A percentile compares a stretch with the other conserved stretches of the same genome.
phyloP scores from a whole-genome alignment of 139 green algal species.

The Nannochloris sp. region DNA sequence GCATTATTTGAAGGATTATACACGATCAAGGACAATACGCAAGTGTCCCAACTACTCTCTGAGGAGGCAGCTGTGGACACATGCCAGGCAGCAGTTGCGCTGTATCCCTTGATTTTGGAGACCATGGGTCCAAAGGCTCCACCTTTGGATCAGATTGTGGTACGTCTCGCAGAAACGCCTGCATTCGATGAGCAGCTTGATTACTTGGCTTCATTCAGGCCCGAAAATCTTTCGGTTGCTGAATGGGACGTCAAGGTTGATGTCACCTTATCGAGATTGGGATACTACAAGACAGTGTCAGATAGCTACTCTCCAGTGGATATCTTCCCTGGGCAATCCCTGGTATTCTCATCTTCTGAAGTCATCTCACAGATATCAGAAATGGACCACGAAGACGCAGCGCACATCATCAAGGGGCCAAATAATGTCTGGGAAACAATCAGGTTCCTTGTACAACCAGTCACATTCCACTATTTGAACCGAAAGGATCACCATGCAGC shows the following conservation, averaged over 20 bases:
- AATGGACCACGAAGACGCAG: slow-evolving; percentile 7
- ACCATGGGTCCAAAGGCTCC: slow-evolving; percentile 8
- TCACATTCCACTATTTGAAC: background rate
- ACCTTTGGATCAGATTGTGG: slow-evolving; percentile 15
- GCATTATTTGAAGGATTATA: slow-evolving; percentile 35
- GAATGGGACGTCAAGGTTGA: slow-evolving; percentile 22
- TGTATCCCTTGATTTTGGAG: slow-evolving; percentile 18
- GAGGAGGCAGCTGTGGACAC: slow-evolving; percentile 4
- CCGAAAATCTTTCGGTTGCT: slow-evolving; percentile 2
- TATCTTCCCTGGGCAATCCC: slow-evolving; percentile 30
- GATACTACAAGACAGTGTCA: slow-evolving; percentile 44
- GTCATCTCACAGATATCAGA: background rate
- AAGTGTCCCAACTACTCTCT: slow-evolving; percentile 12
- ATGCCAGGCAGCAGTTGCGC: slow-evolving; percentile 13
- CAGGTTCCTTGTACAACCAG: background rate
- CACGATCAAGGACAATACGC: background rate
- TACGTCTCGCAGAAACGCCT: slow-evolving; percentile 12
- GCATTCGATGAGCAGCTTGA: slow-evolving; percentile 52
- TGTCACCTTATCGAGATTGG: slow-evolving; percentile 22
- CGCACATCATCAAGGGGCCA: slow-evolving; percentile 11
- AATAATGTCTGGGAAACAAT: slow-evolving; percentile 15
- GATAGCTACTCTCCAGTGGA: slow-evolving; percentile 20
- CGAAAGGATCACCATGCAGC: background rate
- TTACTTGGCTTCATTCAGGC: slow-evolving; percentile 37
- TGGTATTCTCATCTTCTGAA: slow-evolving; percentile 25